Evolutionary conservation across 2,329 filamentous ascomycete genomes (phyloP), one percentile per base, ranked within the genome.

Genomic region (Aspergillus pseudotamarii): DNA sequence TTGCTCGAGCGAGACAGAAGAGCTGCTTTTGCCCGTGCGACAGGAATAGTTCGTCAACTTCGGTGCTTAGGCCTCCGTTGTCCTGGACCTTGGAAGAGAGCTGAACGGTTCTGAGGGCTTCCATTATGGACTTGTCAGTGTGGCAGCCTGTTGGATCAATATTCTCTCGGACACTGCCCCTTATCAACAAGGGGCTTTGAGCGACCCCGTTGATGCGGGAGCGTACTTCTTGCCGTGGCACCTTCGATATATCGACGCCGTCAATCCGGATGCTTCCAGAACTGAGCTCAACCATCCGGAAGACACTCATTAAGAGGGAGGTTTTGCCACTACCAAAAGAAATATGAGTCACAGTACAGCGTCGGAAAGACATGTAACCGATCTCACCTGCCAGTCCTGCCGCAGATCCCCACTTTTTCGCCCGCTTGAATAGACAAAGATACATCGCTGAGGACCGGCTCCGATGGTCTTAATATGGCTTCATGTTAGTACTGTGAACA

Each of bases 21-120:
- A 91, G 79, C 69, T 91, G 88, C 51, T 83, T 83, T 72, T 91
- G 88, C 0, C 89, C 89, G 38, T 84, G 82, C 6, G 82, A 84
- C 6, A 88, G 77, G 57, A 80, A 77, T 8, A 84, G 79, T 2
- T 81, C 75, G n/a, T 79, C 78, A 65, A 89, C 80, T 2, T 78
- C 73, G 2, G 74, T 72, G 63, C 78, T 75, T 2, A 82, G 67
- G 10, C 71, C 75, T 6, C 79, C 80, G 59, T 79, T 77, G 58
- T 76, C 75, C 61, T 76, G 57, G 32, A 81, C 73, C 16, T 74
- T 69, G 26, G 72, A 60, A 66, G 75, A 76, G 8, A 81, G 69
- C 11, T 79, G 74, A 9, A 81, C 77, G 30, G 73, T 72, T 59
- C 70, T 71, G 28, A 83, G 71, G 0, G 78, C 77, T n/a, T 71